Evolutionary conservation across 192 early-diverging fungal species (phyloP).

Genomic region (Coemansia sp.): DNA sequence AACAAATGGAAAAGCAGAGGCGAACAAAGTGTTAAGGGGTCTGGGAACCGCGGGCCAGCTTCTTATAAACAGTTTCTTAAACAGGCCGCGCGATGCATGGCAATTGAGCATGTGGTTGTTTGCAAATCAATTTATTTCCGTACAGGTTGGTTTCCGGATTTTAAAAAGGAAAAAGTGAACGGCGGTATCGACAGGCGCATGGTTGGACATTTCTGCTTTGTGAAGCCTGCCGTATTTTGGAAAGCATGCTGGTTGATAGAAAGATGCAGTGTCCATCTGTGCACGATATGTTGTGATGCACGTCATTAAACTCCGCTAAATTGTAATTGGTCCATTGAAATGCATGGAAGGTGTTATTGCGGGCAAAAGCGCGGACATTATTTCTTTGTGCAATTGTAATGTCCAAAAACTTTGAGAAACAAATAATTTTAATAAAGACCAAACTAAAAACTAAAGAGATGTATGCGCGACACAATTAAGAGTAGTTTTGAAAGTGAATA

Average conservation of each 20-base stretch:
- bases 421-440: too few species aligned
- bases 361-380: too few species aligned
- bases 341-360: too few species aligned
- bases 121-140: background rate
- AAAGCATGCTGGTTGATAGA: too few species aligned
- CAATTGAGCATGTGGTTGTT: background rate
- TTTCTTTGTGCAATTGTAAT: too few species aligned
- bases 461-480: background rate
- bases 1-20: background rate
- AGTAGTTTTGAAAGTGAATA: constrained; percentile 35
- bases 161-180: background rate
- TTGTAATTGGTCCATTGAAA: too few species aligned
- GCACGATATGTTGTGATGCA: too few species aligned
- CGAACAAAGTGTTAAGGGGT: background rate
- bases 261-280: too few species aligned
- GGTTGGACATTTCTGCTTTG: background rate
- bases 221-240: too few species aligned
- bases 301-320: too few species aligned
- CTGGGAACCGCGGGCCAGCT: background rate
- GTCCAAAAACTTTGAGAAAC: too few species aligned
- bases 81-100: background rate
- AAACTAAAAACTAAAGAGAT: too few species aligned
- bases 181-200: background rate
- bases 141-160: background rate
- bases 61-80: constrained; percentile 4